Base-by-base conservation (phyloP, 2,329 filamentous ascomycete genomes). In the Alternaria triticimaculans region DNA sequence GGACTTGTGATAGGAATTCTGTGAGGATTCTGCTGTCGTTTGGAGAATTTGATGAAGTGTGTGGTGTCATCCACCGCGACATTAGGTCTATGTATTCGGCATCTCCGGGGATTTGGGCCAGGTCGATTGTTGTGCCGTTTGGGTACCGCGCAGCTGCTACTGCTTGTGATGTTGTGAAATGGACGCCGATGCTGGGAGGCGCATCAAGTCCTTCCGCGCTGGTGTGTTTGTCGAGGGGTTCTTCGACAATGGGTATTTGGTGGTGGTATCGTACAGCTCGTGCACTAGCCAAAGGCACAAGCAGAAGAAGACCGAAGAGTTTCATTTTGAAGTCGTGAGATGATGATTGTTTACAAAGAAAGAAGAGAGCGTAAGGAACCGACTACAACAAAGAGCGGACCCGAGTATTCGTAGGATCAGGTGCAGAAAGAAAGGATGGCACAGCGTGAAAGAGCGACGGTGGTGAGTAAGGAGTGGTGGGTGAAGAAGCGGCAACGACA, bases 111-210 rank as follows among this genome's bases (percentile, higher is more conserved):
- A 76, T 70, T 43, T 51, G 69, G n/a, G 65, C 59, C 41, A 76
- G n/a, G 51, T 74, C 68, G 15, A 60, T 63, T 10, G 60, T 68
- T 8, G 68, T 74, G 6, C 73, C 74, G 55, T 74, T 72, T 20
- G 63, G 46, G 55, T 73, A 73, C n/a, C 67, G 62, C 9, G 70
- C 67, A 21, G 73, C 69, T 28, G 71, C 72, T 41, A 66, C 62
- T 21, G 73, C 73, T 57, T 75, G 70, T 41, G 71, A 73, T 3
- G 68, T 72, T 12, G 74, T 73, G 23, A 76, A 76, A 53, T 76
- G 74, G 15, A 76, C 59, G 11, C 74, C 74, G 48, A 76, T 65
- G 25, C 58, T 68, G 10, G 69, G 65, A 12, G 55, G 43, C 37
- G 26, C 21, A 25, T 65, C 49, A 5, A 33, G 15, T 12, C 20